Evolutionary conservation across 192 early-diverging fungal species (phyloP).

Genomic region (Podila minutissima): DNA sequence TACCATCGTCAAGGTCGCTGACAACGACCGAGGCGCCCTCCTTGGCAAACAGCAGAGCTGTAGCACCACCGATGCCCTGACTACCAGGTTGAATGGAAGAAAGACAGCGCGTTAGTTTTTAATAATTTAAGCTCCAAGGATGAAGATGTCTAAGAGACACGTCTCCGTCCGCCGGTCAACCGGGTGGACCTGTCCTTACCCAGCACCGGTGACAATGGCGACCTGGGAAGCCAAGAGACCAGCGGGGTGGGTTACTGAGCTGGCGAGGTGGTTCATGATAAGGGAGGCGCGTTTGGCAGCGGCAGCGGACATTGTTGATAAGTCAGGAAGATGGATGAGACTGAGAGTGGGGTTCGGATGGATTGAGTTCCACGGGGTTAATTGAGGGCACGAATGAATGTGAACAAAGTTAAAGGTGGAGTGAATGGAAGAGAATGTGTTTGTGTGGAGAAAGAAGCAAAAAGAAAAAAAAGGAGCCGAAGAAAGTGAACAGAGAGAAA

Average conservation of each 20-base stretch:
- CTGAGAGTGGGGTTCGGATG: neutral
- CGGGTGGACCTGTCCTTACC: conserved; percentile 42
- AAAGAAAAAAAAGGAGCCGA: no score
- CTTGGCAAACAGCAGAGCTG: conserved; percentile 88
- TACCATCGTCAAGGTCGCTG: conserved; percentile 86
- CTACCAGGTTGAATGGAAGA: conserved; percentile 24
- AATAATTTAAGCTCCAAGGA: neutral
- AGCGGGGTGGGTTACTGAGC: conserved; percentile 55
- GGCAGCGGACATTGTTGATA: conserved; percentile 24
- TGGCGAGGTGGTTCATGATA: conserved; percentile 48
- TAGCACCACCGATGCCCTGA: conserved; percentile 89
- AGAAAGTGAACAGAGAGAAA: neutral
- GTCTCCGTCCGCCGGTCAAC: neutral
- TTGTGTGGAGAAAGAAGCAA: neutral
- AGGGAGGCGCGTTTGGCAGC: conserved; percentile 32
- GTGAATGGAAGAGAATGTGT: neutral
- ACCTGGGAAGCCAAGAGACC: conserved; percentile 68
- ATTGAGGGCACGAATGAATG: neutral
- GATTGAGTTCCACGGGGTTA: no score
- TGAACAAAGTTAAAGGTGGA: neutral
- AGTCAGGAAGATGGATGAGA: neutral
- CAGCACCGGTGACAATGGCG: conserved; percentile 72
- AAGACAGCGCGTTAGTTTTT: neutral
- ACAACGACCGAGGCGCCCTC: conserved; percentile 92
- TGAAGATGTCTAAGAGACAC: no score